Evolutionary conservation across 495 filamentous ascomycete genomes (phyloP).

Genomic region (Lophium mytilinum): DNA sequence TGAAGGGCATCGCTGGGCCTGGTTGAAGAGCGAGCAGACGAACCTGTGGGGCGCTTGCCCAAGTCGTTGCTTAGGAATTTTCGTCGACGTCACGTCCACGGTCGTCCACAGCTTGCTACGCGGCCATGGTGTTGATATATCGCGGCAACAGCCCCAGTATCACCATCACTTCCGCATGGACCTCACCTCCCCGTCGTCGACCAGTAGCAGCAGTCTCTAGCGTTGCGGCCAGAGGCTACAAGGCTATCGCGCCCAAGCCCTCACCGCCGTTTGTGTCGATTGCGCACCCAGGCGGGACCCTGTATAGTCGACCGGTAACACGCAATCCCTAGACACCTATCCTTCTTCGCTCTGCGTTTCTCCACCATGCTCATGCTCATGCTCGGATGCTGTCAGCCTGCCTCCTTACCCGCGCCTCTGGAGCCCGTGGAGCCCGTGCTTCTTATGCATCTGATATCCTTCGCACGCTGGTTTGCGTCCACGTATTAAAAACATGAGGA

Average conservation of each 20-base stretch:
- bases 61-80: too few relatives aligned
- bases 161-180: too few relatives aligned
- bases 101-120: too few relatives aligned
- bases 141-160: too few relatives aligned
- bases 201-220: not conserved
- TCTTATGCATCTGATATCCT: too few relatives aligned
- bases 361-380: not conserved
- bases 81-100: too few relatives aligned
- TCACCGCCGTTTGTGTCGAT: conserved; percentile 21
- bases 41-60: too few relatives aligned
- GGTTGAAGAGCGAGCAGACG: too few relatives aligned
- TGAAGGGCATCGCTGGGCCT: not conserved
- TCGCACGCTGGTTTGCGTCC: too few relatives aligned
- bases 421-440: too few relatives aligned
- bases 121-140: too few relatives aligned
- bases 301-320: not conserved
- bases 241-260: not conserved
- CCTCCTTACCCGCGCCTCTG: not conserved
- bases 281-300: conserved; percentile 7
- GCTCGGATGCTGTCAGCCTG: not conserved
- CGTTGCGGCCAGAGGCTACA: not conserved
- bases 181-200: not conserved
- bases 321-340: not conserved
- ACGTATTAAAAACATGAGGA: too few relatives aligned
- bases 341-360: not conserved